Base-by-base conservation (phyloP, 305 asterid genomes). In the Withania somnifera region DNA sequence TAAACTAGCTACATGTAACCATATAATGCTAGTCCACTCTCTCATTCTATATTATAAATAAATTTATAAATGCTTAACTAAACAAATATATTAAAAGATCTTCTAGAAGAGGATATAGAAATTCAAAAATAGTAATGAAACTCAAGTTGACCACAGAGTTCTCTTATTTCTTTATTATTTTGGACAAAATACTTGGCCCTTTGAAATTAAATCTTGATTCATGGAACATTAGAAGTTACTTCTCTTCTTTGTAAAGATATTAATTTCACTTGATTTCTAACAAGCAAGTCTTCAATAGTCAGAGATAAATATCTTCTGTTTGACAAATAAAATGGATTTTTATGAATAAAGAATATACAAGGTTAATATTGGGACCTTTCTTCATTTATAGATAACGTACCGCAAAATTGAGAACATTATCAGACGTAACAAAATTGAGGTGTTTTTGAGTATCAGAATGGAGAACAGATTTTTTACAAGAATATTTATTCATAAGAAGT, bases 221-320 rank as follows among this genome's bases (percentile, higher is more conserved):
- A 66, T 58, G 73, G 81, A 81, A 83, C 51, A 56, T 63, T 52
- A 19, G 20, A 78, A 71, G 67, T 26, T 13, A 79, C 73, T 78
- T 84, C 84, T 80, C 87, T 85, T 88, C 82, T 73, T 53, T 85
- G 75, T 81, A 81, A 87, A 84, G 85, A 84, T 13, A 36, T 34
- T 36, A 36, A 79, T 53, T 40, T 20, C 30, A 53, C 82, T 84
- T 80, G 60, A 56, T 66, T 67, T 47, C 75, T 84, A 83, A 78
- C 81, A 64, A 58, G n/a, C 30, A 66, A 53, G 58, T 45, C 50
- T 45, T 69, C 20, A 13, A 42, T n/a, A 45, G 57, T 42, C 38
- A 45, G 57, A 71, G 22, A 42, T 7, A 42, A 40, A 45, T 38
- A 4, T 24, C 79, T 45, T 45, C 2, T 22, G 56, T 42, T 42